phyloP scores from a whole-genome alignment of 768 basidiomycete genomes.

The Amanita molliuscula region DNA sequence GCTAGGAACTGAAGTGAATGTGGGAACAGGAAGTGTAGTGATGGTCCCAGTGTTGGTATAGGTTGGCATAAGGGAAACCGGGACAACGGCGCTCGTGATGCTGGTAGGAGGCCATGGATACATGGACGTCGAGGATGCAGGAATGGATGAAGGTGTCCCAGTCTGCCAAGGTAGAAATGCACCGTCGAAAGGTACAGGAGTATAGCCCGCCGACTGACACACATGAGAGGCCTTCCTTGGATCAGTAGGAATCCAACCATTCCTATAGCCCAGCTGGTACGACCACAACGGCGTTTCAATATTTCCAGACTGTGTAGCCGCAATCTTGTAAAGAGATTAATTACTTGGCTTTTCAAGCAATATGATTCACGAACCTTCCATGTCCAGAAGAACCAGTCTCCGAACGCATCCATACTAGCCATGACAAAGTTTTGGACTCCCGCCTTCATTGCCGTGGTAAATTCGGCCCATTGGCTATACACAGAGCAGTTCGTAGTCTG shows the following conservation, averaged over 20 bases:
- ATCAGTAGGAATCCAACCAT: constrained; percentile 73
- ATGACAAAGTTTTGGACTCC: constrained; percentile 45
- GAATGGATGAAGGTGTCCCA: constrained; percentile 45
- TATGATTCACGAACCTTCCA: constrained; percentile 25
- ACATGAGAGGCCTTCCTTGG: constrained; percentile 53
- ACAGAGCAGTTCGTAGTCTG: constrained; percentile 21
- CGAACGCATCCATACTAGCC: constrained; percentile 32
- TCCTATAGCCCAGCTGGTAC: constrained; percentile 37
- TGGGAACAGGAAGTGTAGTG: constrained; percentile 32
- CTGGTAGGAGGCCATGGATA: constrained; percentile 47
- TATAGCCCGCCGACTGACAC: constrained; percentile 42
- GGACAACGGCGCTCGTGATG: constrained; percentile 29
- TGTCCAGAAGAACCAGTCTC: constrained; percentile 38
- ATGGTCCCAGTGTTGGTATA: constrained; percentile 53
- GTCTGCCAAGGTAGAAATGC: constrained; percentile 45
- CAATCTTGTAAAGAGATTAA: constrained; percentile 15
- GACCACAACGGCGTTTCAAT: constrained; percentile 31
- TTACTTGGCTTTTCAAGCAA: not conserved
- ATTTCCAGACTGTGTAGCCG: constrained; percentile 33
- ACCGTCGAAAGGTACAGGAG: constrained; percentile 21
- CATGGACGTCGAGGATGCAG: constrained; percentile 21
- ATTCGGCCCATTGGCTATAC: constrained; percentile 48
- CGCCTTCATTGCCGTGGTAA: constrained; percentile 26
- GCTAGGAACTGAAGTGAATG: constrained; percentile 21
- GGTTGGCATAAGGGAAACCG: constrained; percentile 34